A percentile compares a stretch with the other conserved stretches of the same genome.
phyloP scores from a whole-genome alignment of 2,329 filamentous ascomycete species.

The Sporothrix mexicana region DNA sequence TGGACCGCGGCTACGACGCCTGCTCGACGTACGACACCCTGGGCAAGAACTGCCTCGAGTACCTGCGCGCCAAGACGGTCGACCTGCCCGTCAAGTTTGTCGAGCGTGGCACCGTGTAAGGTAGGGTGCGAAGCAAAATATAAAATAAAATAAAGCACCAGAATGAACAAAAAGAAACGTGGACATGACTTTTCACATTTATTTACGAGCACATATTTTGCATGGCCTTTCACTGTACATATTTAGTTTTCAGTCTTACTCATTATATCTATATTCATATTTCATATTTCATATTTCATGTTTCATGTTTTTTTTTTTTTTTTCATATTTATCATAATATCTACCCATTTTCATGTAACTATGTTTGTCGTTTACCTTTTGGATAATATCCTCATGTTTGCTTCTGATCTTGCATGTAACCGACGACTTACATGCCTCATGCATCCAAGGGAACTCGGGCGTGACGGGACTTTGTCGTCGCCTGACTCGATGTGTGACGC shows the following conservation, averaged over 20 bases:
- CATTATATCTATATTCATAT: too few relatives aligned
- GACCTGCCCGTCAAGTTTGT: slow-evolving; percentile 53
- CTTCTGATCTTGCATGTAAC: slow-evolving; percentile 19
- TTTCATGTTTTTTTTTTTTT: too few relatives aligned
- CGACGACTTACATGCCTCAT: neutral
- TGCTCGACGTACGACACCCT: slow-evolving; percentile 53
- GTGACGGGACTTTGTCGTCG: neutral
- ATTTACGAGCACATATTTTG: slow-evolving; percentile 13
- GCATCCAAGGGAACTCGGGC: too few relatives aligned
- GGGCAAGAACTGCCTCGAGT: slow-evolving; percentile 55
- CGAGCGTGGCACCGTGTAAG: slow-evolving; percentile 47
- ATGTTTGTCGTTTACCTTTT: neutral
- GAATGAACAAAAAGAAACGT: neutral
- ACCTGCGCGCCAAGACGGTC: slow-evolving; percentile 52
- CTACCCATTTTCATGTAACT: neutral
- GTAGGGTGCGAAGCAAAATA: neutral
- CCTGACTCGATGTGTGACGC: neutral
- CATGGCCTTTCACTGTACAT: neutral
- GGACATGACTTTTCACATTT: neutral
- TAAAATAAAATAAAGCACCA: neutral
- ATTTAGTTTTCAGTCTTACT: neutral
- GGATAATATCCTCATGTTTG: neutral
- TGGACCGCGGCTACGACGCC: slow-evolving; percentile 52
- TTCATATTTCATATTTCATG: too few relatives aligned
- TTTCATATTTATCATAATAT: too few relatives aligned